Percentiles rank a stretch among this genome's conserved stretches.
phyloP scores from a whole-genome alignment of 768 basidiomycete species.

The Xerocomellus dryophilus region DNA sequence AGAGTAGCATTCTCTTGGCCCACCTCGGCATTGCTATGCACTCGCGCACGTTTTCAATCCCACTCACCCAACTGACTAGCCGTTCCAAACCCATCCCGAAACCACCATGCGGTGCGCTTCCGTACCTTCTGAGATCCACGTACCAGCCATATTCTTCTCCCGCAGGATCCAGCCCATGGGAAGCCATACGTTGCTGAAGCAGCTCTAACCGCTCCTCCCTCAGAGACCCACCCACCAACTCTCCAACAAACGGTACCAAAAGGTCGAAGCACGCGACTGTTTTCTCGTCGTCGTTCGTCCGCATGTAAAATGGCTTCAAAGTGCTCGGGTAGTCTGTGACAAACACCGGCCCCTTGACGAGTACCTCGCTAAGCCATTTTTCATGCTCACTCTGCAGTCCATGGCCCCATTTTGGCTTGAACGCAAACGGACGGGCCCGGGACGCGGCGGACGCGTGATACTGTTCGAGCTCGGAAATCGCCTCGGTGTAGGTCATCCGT shows the following conservation, averaged over 20 bases:
- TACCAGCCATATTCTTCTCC: constrained; percentile 64
- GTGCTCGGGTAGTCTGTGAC: constrained; percentile 82
- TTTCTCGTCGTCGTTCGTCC: constrained; percentile 49
- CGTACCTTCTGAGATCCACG: constrained; percentile 75
- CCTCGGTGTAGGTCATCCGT: constrained; percentile 77
- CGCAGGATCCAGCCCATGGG: constrained; percentile 42
- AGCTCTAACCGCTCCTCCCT: constrained; percentile 69
- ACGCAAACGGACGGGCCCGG: constrained; percentile 43
- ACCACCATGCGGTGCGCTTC: constrained; percentile 89
- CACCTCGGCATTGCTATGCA: constrained; percentile 90
- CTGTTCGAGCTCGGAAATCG: constrained; percentile 54
- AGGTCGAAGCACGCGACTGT: constrained; percentile 97
- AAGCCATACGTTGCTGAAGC: constrained; percentile 50
- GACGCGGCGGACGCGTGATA: constrained; percentile 28
- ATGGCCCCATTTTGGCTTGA: constrained; percentile 63
- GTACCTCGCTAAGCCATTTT: constrained; percentile 74
- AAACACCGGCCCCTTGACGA: constrained; percentile 77
- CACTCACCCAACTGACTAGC: constrained; percentile 81
- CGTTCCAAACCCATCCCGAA: constrained; percentile 97
- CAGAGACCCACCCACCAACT: constrained; percentile 89
- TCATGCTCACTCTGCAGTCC: constrained; percentile 89
- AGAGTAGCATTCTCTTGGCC: constrained; percentile 75
- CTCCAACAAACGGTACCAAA: constrained; percentile 82
- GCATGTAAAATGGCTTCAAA: constrained; percentile 98
- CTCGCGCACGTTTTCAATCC: constrained; percentile 88